A percentile compares a stretch with the other conserved stretches of the same genome.
Conservation (phyloP, 371 early-diverging fungal species). For the Umbelopsis sp. region DNA sequence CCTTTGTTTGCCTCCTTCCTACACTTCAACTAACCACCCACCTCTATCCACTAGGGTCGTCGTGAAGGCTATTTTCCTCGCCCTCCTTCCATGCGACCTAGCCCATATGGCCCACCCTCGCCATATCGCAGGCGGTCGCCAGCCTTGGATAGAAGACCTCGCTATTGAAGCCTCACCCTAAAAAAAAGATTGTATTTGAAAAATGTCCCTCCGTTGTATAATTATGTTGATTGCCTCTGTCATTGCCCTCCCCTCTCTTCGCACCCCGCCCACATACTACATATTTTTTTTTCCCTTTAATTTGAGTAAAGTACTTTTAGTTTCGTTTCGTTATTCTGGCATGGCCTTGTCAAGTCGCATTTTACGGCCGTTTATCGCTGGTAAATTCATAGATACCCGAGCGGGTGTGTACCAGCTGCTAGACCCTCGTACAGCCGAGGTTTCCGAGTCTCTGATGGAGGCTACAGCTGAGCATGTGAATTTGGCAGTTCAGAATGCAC, state of each 20-base stretch:
- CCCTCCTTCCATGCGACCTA: conserved; percentile 13
- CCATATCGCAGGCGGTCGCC: conserved; percentile 10
- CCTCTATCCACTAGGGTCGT: background rate
- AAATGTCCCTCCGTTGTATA: background rate
- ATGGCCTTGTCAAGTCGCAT: conserved; percentile 1
- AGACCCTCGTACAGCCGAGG: conserved; percentile 2
- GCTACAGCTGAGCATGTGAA: conserved; percentile 5
- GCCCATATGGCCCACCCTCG: conserved; percentile 2
- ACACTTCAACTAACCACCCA: background rate
- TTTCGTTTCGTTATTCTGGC: no score
- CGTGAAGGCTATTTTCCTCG: conserved; percentile 7
- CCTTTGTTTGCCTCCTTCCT: background rate
- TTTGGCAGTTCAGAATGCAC: background rate
- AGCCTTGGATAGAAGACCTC: conserved; percentile 4
- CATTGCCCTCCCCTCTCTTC: no score
- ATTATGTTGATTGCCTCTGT: background rate
- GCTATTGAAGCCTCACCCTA: background rate
- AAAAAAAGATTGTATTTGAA: background rate
- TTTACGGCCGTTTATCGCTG: conserved; percentile 9
- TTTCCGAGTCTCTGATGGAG: background rate
- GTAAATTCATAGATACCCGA: background rate
- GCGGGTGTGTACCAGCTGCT: background rate
- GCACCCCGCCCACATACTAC: background rate
- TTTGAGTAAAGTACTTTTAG: no score
- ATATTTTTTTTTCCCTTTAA: background rate